Conservation (phyloP, 2,329 filamentous ascomycete species). For the Lachnellula arida region DNA sequence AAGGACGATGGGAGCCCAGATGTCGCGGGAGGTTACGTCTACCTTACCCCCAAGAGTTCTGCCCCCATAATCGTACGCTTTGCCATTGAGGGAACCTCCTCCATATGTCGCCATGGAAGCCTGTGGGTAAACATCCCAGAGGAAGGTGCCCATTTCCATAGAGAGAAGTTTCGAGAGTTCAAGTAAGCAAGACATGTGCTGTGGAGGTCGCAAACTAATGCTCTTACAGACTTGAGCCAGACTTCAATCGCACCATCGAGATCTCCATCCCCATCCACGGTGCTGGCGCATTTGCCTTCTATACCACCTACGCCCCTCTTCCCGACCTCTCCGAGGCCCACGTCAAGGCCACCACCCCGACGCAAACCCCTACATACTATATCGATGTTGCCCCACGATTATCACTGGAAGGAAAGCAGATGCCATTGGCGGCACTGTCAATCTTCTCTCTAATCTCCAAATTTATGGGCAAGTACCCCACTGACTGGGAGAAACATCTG, state of each 20-base stretch:
- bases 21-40: conserved; percentile 85
- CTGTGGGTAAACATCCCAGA: conserved; percentile 95
- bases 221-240: conserved; percentile 66
- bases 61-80: conserved; percentile 81
- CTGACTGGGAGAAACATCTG: conserved; percentile 86
- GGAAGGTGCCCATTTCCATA: conserved; percentile 68
- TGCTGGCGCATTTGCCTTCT: conserved; percentile 89
- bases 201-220: conserved; percentile 11
- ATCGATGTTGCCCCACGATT: conserved; percentile 88
- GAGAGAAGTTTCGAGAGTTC: conserved; percentile 78
- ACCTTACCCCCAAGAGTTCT: conserved; percentile 69
- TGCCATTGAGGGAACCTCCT: conserved; percentile 89
- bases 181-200: conserved; percentile 57
- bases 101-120: conserved; percentile 89
- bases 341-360: conserved; percentile 46
- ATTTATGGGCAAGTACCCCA: conserved; percentile 91
- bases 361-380: conserved; percentile 76
- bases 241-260: conserved; percentile 88
- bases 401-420: conserved; percentile 63
- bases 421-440: conserved; percentile 83
- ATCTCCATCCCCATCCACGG: conserved; percentile 82
- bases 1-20: conserved; percentile 91
- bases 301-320: conserved; percentile 85
- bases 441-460: conserved; percentile 95
- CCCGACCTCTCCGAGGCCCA: conserved; percentile 60